Base-by-base conservation (phyloP, 495 filamentous ascomycete genomes). In the Cercophora scortea region DNA sequence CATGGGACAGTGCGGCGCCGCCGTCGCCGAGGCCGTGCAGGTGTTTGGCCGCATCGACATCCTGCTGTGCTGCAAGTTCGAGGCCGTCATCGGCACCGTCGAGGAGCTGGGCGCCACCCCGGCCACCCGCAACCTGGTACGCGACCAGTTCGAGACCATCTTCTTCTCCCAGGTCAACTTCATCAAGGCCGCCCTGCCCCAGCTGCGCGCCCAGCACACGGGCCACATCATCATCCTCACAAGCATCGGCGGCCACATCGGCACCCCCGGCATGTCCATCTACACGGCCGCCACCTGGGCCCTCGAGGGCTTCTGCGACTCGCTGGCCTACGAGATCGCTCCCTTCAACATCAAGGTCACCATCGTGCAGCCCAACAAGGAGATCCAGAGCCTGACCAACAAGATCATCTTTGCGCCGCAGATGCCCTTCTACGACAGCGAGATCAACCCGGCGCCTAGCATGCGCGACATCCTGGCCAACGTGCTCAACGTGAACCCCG, bases 341-440 rank as follows among this genome's bases (percentile, higher is more conserved):
- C 93, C 93, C 1, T 97, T 96, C 77, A 95, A 95, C 68, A 82
- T 97, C 75, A 95, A 92, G 67, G 79, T 96, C 60, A 95, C 89
- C 38, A 91, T 98, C 60, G 82, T 98, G 42, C 93, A 98, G 72
- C 89, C 91, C 51, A 79, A 79, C 61, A 79, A 81, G 66, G 90
- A 96, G 70, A 87, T 94, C 56, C 78, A 81, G 60, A 81, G 89
- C 43, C 78, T 96, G 48, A 91, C 87, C 41, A 93, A 94, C 70
- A 81, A 86, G 47, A 86, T 96, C 57, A 86, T 85, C 53, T 85
- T 87, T 54, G 86, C 87, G 0, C 90, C 90, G 13, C 85, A 82
- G 34, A 66, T 88, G 43, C 80, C 83, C 4, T 79, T 81, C 45
- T 95, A 96, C 63, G 81, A 83, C 18, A 82, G 80, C 36, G 78